Percentiles rank a stretch among this genome's conserved stretches.
Evolutionary conservation across 2,329 filamentous ascomycete genomes (phyloP).

Genomic region (Amauroascus verrucosus): DNA sequence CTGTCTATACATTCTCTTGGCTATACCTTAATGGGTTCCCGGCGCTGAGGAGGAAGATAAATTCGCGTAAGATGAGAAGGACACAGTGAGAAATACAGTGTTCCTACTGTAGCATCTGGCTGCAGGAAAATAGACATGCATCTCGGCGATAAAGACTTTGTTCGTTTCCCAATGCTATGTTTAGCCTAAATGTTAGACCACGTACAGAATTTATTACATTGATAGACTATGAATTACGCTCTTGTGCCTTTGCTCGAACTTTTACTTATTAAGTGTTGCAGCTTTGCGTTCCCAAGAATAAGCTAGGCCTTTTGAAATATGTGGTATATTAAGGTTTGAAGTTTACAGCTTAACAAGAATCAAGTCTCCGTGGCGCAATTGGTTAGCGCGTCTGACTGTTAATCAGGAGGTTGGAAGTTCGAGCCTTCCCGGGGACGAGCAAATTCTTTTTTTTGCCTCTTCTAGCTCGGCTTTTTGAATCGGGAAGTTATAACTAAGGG

Average conservation of each 20-base stretch:
- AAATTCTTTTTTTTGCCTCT: background rate
- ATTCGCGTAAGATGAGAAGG: constrained; percentile 14
- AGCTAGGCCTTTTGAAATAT: no score
- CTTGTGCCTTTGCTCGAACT: no score
- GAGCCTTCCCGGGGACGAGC: constrained; percentile 32
- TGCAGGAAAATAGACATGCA: background rate
- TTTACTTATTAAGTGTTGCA: no score
- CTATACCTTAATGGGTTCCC: constrained; percentile 39
- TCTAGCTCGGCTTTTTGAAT: no score
- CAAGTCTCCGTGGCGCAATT: constrained; percentile 9
- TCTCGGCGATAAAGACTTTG: background rate
- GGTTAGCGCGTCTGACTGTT: constrained; percentile 10
- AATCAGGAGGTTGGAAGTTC: constrained; percentile 30
- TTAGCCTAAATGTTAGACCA: no score
- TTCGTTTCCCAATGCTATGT: no score
- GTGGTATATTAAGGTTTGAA: no score
- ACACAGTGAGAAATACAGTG: background rate
- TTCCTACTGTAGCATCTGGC: background rate
- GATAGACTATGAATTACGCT: background rate
- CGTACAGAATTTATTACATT: background rate
- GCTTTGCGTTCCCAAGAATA: no score
- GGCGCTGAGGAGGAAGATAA: constrained; percentile 26
- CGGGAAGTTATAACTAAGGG: no score
- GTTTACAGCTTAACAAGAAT: no score
- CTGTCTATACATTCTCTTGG: constrained; percentile 46